A percentile compares a stretch with the other conserved stretches of the same genome.
Evolutionary conservation across 2,329 filamentous ascomycete genomes (phyloP).

Genomic region (Grosmannia huntii): DNA sequence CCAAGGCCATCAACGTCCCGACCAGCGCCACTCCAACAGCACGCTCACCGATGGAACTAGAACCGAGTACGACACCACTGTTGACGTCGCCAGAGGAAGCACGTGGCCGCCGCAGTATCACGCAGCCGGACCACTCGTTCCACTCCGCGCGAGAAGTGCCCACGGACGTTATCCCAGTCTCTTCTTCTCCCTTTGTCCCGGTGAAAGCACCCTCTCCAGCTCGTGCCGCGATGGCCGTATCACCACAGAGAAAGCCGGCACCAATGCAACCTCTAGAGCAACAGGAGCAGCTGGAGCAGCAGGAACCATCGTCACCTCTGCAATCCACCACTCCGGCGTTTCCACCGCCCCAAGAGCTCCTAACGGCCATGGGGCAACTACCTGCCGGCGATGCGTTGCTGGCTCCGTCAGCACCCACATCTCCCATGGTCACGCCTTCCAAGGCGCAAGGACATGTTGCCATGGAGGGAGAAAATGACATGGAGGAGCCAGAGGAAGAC

Average conservation of each 20-base stretch:
- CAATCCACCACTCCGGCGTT: conserved; percentile 11
- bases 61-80: background rate
- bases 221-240: conserved; percentile 3
- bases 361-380: conserved; percentile 5
- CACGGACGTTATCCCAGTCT: conserved; percentile 11
- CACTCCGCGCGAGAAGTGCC: conserved; percentile 34
- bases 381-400: background rate
- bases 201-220: conserved; percentile 12
- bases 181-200: conserved; percentile 9
- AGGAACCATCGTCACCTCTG: conserved; percentile 7
- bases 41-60: background rate
- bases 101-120: conserved; percentile 14
- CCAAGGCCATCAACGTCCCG: background rate
- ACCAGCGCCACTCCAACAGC: background rate
- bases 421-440: background rate
- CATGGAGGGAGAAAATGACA: background rate
- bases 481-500: background rate
- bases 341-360: conserved; percentile 9
- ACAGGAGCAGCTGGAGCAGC: background rate
- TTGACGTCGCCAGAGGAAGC: conserved; percentile 4
- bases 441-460: background rate
- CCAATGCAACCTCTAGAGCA: background rate
- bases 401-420: background rate
- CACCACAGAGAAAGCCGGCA: conserved; percentile 7
- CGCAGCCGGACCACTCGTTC: conserved; percentile 25